A percentile compares a stretch with the other conserved stretches of the same genome.
phyloP scores from a whole-genome alignment of 2,329 filamentous ascomycete genomes.

The Pseudogymnoascus sp. region DNA sequence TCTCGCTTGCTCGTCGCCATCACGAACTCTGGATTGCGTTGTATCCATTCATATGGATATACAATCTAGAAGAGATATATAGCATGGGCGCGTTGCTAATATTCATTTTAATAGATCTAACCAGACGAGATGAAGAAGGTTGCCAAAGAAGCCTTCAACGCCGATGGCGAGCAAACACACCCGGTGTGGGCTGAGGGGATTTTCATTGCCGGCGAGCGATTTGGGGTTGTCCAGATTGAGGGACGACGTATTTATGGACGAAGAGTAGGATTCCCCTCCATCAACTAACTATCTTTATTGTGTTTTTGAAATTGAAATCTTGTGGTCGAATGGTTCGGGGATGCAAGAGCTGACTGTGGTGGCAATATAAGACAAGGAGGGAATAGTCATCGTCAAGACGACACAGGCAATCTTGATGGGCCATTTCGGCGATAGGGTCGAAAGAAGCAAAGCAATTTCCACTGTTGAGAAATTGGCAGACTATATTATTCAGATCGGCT shows the following conservation, averaged over 20 bases:
- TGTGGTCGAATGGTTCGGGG: background rate
- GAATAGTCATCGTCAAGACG: constrained; percentile 78
- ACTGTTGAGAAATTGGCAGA: constrained; percentile 79
- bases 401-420: constrained; percentile 80
- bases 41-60: background rate
- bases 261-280: constrained; percentile 50
- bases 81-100: background rate
- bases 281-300: background rate
- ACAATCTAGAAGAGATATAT: background rate
- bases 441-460: too few species aligned
- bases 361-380: constrained; percentile 59
- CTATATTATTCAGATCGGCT: constrained; percentile 67
- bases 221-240: constrained; percentile 66
- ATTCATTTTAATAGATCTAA: constrained; percentile 37
- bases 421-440: constrained; percentile 84
- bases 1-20: background rate
- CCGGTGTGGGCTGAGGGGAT: constrained; percentile 65
- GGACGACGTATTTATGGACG: constrained; percentile 77
- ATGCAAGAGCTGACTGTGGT: background rate
- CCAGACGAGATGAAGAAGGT: constrained; percentile 53
- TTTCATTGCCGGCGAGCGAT: constrained; percentile 69
- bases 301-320: background rate
- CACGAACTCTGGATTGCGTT: background rate
- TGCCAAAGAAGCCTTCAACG: constrained; percentile 44
- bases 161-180: constrained; percentile 43